Evolutionary conservation across 495 filamentous ascomycete species (phyloP).

Genomic region (Penicillium paradoxum): DNA sequence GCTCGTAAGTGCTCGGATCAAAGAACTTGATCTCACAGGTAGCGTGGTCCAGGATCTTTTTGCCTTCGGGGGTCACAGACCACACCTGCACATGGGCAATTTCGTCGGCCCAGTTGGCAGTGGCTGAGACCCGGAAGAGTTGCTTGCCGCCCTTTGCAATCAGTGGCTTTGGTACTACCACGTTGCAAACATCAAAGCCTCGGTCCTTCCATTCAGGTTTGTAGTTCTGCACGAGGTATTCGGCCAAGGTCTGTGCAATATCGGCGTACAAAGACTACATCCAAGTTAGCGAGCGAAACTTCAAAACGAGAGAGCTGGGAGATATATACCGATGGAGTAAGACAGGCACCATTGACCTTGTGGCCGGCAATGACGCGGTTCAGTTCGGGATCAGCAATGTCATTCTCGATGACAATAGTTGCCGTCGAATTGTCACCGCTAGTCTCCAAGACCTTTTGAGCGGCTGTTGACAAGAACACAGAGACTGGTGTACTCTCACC

Average conservation of each 20-base stretch:
- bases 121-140: conserved; percentile 38
- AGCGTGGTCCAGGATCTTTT: conserved; percentile 48
- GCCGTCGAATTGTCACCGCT: conserved; percentile 49
- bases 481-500: conserved; percentile 29
- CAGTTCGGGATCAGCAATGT: conserved; percentile 57
- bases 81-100: conserved; percentile 32
- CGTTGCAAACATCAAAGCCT: conserved; percentile 56
- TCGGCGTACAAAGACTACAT: conserved; percentile 63
- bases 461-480: conserved; percentile 36
- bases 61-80: conserved; percentile 41
- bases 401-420: conserved; percentile 60
- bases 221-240: conserved; percentile 60
- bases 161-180: conserved; percentile 66
- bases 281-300: background rate
- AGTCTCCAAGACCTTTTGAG: conserved; percentile 52
- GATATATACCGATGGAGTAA: conserved; percentile 49
- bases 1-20: conserved; percentile 20
- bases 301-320: background rate
- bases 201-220: conserved; percentile 49
- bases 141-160: conserved; percentile 56
- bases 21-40: conserved; percentile 43
- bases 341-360: conserved; percentile 59
- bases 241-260: conserved; percentile 68
- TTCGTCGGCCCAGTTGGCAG: conserved; percentile 31
- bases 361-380: conserved; percentile 63